A percentile compares a stretch with the other conserved stretches of the same genome.
Evolutionary conservation across 2,329 filamentous ascomycete genomes (phyloP).

Genomic region (Alternaria novae-zelandiae): DNA sequence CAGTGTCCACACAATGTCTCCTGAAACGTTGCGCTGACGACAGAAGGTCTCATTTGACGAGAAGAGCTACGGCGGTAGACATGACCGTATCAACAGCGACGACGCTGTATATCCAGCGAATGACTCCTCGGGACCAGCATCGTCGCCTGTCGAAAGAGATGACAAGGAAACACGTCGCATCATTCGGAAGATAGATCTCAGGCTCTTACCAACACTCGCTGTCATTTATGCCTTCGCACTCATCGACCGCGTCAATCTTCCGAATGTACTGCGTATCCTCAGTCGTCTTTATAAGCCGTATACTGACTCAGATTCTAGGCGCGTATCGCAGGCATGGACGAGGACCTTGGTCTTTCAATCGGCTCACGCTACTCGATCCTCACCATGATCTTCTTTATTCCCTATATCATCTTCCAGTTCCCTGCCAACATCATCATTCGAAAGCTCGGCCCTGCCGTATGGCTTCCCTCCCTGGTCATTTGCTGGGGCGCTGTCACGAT

Average conservation of each 20-base stretch:
- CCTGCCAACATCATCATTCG: conserved; percentile 37
- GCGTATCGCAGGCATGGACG: conserved; percentile 21
- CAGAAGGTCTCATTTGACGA: neutral
- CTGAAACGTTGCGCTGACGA: neutral
- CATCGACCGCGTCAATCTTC: conserved; percentile 26
- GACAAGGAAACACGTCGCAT: conserved; percentile 37
- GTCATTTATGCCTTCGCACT: conserved; percentile 34
- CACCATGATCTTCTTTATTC: conserved; percentile 16
- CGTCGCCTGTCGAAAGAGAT: conserved; percentile 3
- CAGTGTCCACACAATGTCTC: accelerated
- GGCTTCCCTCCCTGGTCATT: conserved; percentile 34
- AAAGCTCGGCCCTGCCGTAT: conserved; percentile 32
- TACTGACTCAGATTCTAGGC: neutral
- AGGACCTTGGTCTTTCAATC: conserved; percentile 20
- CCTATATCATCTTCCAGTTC: conserved; percentile 32
- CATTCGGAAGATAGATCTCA: conserved; percentile 44
- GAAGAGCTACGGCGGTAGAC: neutral
- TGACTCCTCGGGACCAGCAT: conserved; percentile 3
- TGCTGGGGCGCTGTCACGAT: conserved; percentile 25
- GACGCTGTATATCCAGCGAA: neutral
- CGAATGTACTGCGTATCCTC: conserved; percentile 6
- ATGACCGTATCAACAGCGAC: neutral
- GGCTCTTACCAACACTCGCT: conserved; percentile 43
- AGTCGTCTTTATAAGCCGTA: accelerated
- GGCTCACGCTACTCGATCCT: conserved; percentile 22